phyloP scores from a whole-genome alignment of 2,329 filamentous ascomycete genomes.

The Huntiella bhutanensis region DNA sequence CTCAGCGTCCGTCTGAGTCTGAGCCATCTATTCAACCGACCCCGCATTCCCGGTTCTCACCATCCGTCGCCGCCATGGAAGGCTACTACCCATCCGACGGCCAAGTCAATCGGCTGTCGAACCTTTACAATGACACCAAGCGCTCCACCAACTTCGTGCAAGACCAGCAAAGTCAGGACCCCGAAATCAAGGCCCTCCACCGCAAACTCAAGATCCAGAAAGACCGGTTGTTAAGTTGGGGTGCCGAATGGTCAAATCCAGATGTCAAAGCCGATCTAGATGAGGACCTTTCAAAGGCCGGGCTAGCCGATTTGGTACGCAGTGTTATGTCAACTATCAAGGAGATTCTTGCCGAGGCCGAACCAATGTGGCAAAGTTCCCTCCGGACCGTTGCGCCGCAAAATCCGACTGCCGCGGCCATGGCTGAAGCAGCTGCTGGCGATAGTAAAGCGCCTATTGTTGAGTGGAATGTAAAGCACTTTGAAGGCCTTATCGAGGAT shows the following conservation, averaged over 20 bases:
- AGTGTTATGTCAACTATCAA: conserved; percentile 68
- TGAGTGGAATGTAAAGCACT: conserved; percentile 51
- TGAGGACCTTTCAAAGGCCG: conserved; percentile 50
- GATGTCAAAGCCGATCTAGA: conserved; percentile 50
- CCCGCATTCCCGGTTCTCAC: too few species aligned
- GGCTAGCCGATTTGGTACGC: conserved; percentile 56
- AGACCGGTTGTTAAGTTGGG: conserved; percentile 62
- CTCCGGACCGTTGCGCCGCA: not conserved
- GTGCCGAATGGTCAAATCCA: conserved; percentile 62
- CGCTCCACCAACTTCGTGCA: conserved; percentile 57
- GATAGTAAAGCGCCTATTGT: conserved; percentile 38
- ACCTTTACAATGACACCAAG: conserved; percentile 67
- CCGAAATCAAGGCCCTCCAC: conserved; percentile 52
- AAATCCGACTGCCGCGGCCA: conserved; percentile 20
- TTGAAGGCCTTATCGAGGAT: conserved; percentile 56
- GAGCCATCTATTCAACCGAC: too few species aligned
- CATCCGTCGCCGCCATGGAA: not conserved
- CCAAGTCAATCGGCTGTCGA: conserved; percentile 28
- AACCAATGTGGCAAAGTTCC: conserved; percentile 44
- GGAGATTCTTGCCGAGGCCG: conserved; percentile 58
- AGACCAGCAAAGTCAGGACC: conserved; percentile 43
- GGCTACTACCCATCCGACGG: conserved; percentile 5
- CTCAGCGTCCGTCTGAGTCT: too few species aligned
- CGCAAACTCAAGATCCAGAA: conserved; percentile 65
- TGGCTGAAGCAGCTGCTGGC: conserved; percentile 18